A percentile compares a stretch with the other conserved stretches of the same genome.
Conservation (phyloP, 345 rosid genomes). For the Euphorbia peplus region DNA sequence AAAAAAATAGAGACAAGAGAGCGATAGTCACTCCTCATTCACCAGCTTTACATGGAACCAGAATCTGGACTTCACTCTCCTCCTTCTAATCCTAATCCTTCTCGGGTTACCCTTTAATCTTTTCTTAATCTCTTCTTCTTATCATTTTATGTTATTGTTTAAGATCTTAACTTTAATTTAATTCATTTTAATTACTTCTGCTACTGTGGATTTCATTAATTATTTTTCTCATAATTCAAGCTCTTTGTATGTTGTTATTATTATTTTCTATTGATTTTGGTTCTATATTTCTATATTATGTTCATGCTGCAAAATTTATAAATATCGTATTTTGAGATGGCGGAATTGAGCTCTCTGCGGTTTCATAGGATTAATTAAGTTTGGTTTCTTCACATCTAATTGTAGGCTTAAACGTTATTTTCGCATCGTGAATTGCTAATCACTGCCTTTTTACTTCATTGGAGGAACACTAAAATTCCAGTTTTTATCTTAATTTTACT, state of each 20-base stretch:
- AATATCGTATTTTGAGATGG: not conserved
- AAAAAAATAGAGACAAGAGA: not conserved
- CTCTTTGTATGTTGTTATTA: not conserved
- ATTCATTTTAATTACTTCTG: not conserved
- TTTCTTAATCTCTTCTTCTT: not conserved
- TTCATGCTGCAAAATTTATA: not conserved
- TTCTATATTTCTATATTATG: not conserved
- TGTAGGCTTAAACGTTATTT: not conserved
- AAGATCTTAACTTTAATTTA: not conserved
- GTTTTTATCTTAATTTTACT: not conserved
- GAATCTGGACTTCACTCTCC: constrained; percentile 41
- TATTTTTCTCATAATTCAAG: not conserved
- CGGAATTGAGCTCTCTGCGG: not conserved
- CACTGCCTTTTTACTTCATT: not conserved
- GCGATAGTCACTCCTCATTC: not conserved
- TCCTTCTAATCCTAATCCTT: constrained; percentile 33
- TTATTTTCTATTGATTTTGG: not conserved
- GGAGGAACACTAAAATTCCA: not conserved
- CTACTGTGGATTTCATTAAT: too few species aligned
- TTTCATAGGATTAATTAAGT: not conserved
- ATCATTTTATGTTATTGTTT: not conserved
- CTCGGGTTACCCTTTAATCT: constrained; percentile 36
- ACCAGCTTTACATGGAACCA: constrained; percentile 33
- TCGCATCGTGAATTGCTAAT: not conserved
- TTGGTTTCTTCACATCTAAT: too few species aligned